Evolutionary conservation across 768 basidiomycete species (phyloP), one percentile per base, ranked within the genome.

Genomic region (Russula earlei): DNA sequence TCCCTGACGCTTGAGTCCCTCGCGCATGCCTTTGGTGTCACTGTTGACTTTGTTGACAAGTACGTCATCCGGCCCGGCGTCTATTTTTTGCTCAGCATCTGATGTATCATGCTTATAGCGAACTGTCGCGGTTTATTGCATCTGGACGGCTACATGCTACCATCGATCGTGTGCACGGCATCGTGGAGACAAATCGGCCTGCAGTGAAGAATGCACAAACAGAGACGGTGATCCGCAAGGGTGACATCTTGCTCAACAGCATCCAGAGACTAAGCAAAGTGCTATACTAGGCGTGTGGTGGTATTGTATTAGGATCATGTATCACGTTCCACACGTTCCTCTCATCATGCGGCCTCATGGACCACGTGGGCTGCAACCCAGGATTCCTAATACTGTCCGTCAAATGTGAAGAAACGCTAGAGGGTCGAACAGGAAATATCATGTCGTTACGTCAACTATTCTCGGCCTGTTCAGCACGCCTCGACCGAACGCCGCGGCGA

Each of bases 161-260:
- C 1, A 97, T 98, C 57, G 94, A 98, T 75, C 90, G 91, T 65
- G 95, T 98, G n/a, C 78, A 86, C 54, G 91, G 92, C 0, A 79
- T 97, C 36, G 92, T 97, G 15, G 89, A 93, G 72, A 97, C 95
- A 24, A 93, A 88, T 46, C 77, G 91, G 55, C 77, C 80, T 4
- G 76, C 81, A 43, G 69, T 77, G 41, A 85, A 96, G 78, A 88
- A 83, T 49, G 84, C 85, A 41, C 87, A 93, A 65, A 96, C 95
- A 67, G 92, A 95, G 67, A 84, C 83, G 36, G 87, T 97, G n/a
- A 79, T 99, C 50, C 87, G 86, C 69, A 86, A 93, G 72, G 94
- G 94, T 2, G 95, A 99, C 69, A 69, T 91, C 27, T 70, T 99
- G 61, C 72, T 98, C 38, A 91, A 87, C 65, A 83, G 86, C 66